phyloP scores from a whole-genome alignment of 2,329 filamentous ascomycete genomes.

The Torrubiellomyces zombiae region DNA sequence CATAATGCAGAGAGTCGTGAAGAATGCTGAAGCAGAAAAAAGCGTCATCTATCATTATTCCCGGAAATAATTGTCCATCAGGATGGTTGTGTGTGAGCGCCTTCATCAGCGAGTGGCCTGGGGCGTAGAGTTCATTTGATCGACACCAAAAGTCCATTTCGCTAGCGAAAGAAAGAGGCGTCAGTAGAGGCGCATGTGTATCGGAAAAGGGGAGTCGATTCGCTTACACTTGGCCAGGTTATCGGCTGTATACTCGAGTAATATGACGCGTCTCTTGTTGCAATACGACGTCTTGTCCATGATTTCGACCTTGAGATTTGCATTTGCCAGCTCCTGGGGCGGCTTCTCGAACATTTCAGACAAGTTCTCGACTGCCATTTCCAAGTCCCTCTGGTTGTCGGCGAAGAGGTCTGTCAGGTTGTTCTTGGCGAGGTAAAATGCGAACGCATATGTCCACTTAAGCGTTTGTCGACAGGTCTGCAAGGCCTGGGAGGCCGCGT shows the following conservation, averaged over 20 bases:
- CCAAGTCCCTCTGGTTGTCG: slow-evolving; percentile 94
- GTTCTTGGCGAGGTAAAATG: slow-evolving; percentile 90
- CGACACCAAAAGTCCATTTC: slow-evolving; percentile 32
- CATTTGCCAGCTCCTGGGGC: slow-evolving; percentile 61
- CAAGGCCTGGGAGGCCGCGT: slow-evolving; percentile 79
- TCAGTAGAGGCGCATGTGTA: slow-evolving; percentile 8
- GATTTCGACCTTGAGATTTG: slow-evolving; percentile 95
- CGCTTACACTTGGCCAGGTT: slow-evolving; percentile 66
- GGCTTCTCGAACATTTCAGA: slow-evolving; percentile 99
- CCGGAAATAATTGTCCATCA: no score
- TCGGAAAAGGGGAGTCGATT: slow-evolving; percentile 15
- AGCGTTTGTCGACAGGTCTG: slow-evolving; percentile 96
- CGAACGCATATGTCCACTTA: slow-evolving; percentile 99
- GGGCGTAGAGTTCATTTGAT: slow-evolving; percentile 13
- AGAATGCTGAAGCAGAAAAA: no score
- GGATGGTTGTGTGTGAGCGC: no score
- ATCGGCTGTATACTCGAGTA: slow-evolving; percentile 83
- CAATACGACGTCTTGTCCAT: slow-evolving; percentile 98
- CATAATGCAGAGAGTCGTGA: no score
- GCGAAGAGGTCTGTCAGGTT: slow-evolving; percentile 96
- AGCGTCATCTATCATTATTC: no score
- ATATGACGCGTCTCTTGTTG: slow-evolving; percentile 75
- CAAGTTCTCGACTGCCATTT: slow-evolving; percentile 89
- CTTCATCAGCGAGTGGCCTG: slow-evolving; percentile 3
- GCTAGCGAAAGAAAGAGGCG: slow-evolving; percentile 18